phyloP scores from a whole-genome alignment of 768 basidiomycete species.

The Lentinula sp. region DNA sequence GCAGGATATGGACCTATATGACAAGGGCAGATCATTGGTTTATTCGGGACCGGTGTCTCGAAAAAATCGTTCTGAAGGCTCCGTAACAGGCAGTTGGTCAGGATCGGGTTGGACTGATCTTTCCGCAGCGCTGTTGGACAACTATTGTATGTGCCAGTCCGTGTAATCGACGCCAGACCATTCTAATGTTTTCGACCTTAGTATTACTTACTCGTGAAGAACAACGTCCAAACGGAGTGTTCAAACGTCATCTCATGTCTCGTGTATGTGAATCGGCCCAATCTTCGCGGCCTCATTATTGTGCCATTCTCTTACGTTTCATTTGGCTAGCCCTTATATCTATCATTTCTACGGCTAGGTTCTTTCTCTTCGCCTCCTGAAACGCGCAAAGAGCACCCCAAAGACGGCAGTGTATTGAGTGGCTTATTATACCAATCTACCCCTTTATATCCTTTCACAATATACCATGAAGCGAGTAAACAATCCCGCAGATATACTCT shows the following conservation, averaged over 20 bases:
- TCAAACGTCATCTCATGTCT: constrained; percentile 52
- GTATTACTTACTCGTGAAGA: constrained; percentile 66
- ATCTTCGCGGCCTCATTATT: not conserved
- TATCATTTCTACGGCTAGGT: constrained; percentile 72
- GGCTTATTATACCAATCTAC: constrained; percentile 45
- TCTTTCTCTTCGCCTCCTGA: constrained; percentile 57
- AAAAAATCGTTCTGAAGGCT: constrained; percentile 47
- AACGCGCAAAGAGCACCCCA: constrained; percentile 53
- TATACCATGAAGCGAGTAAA: constrained; percentile 63
- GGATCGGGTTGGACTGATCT: constrained; percentile 72
- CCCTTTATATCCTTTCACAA: constrained; percentile 67
- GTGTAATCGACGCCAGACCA: not conserved
- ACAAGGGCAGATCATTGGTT: constrained; percentile 68
- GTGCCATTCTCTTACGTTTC: not conserved
- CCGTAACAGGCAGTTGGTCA: constrained; percentile 42
- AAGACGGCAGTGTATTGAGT: constrained; percentile 54
- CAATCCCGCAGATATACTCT: constrained; percentile 64
- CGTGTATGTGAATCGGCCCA: constrained; percentile 40
- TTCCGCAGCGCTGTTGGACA: constrained; percentile 64
- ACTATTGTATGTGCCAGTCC: constrained; percentile 50
- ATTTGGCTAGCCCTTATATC: constrained; percentile 59
- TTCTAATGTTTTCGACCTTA: constrained; percentile 18
- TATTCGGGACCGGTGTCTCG: constrained; percentile 62
- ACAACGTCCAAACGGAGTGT: constrained; percentile 37
- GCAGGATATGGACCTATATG: constrained; percentile 80